These are phyloP conservation scores for Eudorina sp. DNA, from an alignment of 139 green algal species.

Conservation along the genomic window DNA sequence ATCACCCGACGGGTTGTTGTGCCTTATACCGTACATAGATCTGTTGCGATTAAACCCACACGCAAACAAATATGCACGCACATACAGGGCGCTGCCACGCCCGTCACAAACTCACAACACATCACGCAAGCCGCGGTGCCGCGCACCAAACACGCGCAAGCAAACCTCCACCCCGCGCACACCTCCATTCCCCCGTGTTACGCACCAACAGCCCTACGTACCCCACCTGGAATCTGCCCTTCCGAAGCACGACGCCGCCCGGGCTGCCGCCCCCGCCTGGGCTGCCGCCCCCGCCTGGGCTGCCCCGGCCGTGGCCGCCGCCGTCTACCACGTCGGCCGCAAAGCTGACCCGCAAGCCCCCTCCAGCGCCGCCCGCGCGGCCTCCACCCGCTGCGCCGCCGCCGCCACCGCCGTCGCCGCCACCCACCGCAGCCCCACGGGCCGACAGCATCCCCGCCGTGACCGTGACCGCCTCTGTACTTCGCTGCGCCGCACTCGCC, in stretches of 20 bases:
- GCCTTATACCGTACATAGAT: no score
- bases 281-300: not conserved
- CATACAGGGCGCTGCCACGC: no score
- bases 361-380: not conserved
- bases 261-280: not conserved
- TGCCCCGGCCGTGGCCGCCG: not conserved
- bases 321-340: not conserved
- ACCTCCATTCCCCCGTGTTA: no score
- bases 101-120: no score
- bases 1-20: no score
- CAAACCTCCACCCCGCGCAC: no score
- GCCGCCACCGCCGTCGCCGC: not conserved
- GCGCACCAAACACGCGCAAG: no score
- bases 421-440: not conserved
- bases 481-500: not conserved
- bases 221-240: conserved; percentile 36
- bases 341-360: not conserved
- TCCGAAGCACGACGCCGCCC: not conserved
- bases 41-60: no score
- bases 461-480: not conserved
- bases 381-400: not conserved
- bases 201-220: not conserved
- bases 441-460: not conserved
- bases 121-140: no score
- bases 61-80: no score